Base-by-base conservation (phyloP, 768 basidiomycete species). In the Coprinopsis cinerea region DNA sequence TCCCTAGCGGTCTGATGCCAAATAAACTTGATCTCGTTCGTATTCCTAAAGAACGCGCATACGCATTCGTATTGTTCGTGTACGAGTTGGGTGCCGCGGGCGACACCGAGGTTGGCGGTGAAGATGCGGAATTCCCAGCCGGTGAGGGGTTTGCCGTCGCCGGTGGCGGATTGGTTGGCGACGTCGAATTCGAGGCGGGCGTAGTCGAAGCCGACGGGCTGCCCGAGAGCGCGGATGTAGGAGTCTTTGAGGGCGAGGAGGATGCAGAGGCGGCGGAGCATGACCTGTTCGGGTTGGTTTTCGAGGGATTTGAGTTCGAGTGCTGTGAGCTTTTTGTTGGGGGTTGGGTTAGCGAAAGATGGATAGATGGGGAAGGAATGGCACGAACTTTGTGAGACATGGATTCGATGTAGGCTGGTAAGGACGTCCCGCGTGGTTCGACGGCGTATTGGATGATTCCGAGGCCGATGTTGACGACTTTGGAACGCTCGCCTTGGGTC, bases 61-160 rank as follows among this genome's bases (percentile, higher is more conserved):
- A 82, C 85, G 61, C 88, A 90, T 60, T 87, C 82, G 58, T 90
- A 90, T 39, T 73, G 65, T 64, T 90, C 85, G 54, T 81, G 75
- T 35, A 79, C 69, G 35, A 86, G 67, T 23, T 73, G 57, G 13
- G 76, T 76, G 27, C 71, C 65, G 6, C 83, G 74, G 11, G 79
- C 78, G 2, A 89, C 82, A 14, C 84, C 86, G 14, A 91, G 75
- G 47, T 79, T 78, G 13, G 85, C 79, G 49, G 76, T 77, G 76
- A 86, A 92, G 35, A 92, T 70, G 6, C 90, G 78, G 65, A 92
- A 91, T 62, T 92, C 90, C 90, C 90, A 92, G 0, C 90, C 90
- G 17, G 74, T 71, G 0, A 92, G 70, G 1, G 79, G 76, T 37
- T 79, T 76, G 3, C 81, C 79, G 62, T 92, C 90, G 1, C 84